A percentile compares a stretch with the other conserved stretches of the same genome.
Conservation (phyloP, 1,284 basidiomycete species). For the Mycosarcoma maydis region DNA sequence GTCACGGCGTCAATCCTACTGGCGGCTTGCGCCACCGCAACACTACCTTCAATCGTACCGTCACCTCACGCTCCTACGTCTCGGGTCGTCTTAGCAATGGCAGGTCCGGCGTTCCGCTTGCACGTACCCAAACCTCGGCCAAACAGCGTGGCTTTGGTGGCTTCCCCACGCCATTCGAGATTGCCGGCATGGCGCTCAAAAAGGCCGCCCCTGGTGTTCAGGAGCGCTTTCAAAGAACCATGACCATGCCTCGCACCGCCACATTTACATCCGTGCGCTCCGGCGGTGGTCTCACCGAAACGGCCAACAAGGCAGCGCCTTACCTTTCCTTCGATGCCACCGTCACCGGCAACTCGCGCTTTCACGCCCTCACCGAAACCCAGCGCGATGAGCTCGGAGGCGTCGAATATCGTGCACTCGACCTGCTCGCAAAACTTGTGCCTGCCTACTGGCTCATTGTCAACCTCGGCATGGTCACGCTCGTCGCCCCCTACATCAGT, state of each 20-base stretch:
- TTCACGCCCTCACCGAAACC: slow-evolving; percentile 80
- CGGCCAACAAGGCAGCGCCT: slow-evolving; percentile 70
- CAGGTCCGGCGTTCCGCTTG: slow-evolving; percentile 61
- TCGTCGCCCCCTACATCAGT: slow-evolving; percentile 62
- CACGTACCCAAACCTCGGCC: slow-evolving; percentile 67
- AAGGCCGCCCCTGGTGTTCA: slow-evolving; percentile 41
- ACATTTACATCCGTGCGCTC: slow-evolving; percentile 71
- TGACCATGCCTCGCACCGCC: slow-evolving; percentile 77
- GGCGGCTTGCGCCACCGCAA: slow-evolving; percentile 29
- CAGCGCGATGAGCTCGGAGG: slow-evolving; percentile 92
- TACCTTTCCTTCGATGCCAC: slow-evolving; percentile 82
- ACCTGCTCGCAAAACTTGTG: slow-evolving; percentile 73
- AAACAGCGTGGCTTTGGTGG: slow-evolving; percentile 77
- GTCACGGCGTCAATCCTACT: not conserved
- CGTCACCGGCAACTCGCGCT: slow-evolving; percentile 79
- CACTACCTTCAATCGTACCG: slow-evolving; percentile 36
- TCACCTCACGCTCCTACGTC: slow-evolving; percentile 38
- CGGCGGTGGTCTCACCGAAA: slow-evolving; percentile 60
- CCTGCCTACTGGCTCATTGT: slow-evolving; percentile 48
- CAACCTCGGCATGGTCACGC: slow-evolving; percentile 42
- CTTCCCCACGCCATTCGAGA: slow-evolving; percentile 81
- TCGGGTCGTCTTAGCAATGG: slow-evolving; percentile 39
- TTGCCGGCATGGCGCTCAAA: slow-evolving; percentile 71
- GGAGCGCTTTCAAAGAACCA: slow-evolving; percentile 51
- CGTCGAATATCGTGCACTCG: slow-evolving; percentile 90